These are phyloP conservation scores for Pythium myriotylum DNA, from an alignment of 352 stramenopile species.

Conservation along the genomic window DNA sequence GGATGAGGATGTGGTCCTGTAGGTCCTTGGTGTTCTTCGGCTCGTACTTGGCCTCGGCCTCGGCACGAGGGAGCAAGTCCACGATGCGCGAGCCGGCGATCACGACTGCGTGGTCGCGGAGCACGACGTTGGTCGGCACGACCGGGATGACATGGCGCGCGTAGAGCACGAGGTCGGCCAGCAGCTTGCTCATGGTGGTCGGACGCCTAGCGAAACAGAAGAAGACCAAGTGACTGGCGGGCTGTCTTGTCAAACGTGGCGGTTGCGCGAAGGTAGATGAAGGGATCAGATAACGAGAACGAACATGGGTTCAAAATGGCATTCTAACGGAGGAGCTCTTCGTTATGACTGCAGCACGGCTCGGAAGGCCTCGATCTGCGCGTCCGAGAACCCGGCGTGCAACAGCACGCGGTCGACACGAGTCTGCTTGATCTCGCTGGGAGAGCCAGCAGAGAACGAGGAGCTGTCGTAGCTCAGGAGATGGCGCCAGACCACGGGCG, in stretches of 20 bases:
- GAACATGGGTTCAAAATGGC: slow-evolving; percentile 14
- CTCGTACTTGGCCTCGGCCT: slow-evolving; percentile 55
- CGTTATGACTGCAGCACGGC: not conserved
- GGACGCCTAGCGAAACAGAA: not conserved
- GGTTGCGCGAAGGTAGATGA: slow-evolving; percentile 25
- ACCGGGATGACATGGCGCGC: slow-evolving; percentile 83
- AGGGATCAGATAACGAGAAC: not conserved
- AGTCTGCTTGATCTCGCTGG: slow-evolving; percentile 9
- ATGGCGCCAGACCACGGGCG: slow-evolving; percentile 46
- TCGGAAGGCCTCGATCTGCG: not conserved
- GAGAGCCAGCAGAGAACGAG: not conserved
- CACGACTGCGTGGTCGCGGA: slow-evolving; percentile 78
- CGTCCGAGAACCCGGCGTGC: slow-evolving; percentile 5
- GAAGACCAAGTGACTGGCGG: slow-evolving; percentile 2
- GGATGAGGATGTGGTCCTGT: slow-evolving; percentile 73
- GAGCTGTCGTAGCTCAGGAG: slow-evolving; percentile 52
- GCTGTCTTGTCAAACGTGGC: not conserved
- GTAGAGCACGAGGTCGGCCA: slow-evolving; percentile 75
- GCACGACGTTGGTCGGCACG: slow-evolving; percentile 65
- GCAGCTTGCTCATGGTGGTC: slow-evolving; percentile 26
- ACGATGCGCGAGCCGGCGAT: slow-evolving; percentile 72
- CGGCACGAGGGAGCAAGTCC: slow-evolving; percentile 62
- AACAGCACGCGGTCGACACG: slow-evolving; percentile 21
- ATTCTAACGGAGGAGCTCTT: slow-evolving; percentile 15
- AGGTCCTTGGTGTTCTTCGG: slow-evolving; percentile 49